Evolutionary conservation across 2,329 filamentous ascomycete species (phyloP), one percentile per base, ranked within the genome.

Genomic region (Cordyceps tenuipes): DNA sequence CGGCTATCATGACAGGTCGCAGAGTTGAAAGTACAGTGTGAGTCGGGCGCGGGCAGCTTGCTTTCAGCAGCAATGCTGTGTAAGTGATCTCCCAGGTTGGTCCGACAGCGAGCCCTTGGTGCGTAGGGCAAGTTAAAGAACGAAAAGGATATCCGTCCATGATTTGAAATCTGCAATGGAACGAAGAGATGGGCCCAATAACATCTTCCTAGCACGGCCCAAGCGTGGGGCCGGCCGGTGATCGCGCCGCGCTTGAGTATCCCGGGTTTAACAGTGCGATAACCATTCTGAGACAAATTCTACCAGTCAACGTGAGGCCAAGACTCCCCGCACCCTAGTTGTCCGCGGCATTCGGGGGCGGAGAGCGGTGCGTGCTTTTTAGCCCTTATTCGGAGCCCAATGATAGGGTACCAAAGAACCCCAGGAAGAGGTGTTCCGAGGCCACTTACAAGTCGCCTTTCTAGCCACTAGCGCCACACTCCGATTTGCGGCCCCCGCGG

Each of bases 221-320:
- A 23, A 19, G 44, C 54, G 54, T 57, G 54, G 54, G 44, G 54
- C 54, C 31, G 44, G 54, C 54, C 31, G 54, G 26, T 21, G 44
- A 39, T 57, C 54, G 44, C 19, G 41, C 43, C 29, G 19, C 43
- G 29, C 44, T 9, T 21, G 36, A 51, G 21, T 23, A 23, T 36
- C 15, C 29, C 19, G 54, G 44, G 19, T 26, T 39, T 26, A 56
- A 23, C 44, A 43, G 41, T 43, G 13, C 19, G 9, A 29, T 31
- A 10, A 8, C 2, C 17, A 44, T 41, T 34, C 29, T n/a, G 43
- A 51, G 6, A 29, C n/a, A 1, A 29, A 26, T 23, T 21, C 39
- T 41, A 21, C 36, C 6, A 43, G 36, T 54, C 36, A 44, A 29
- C 15, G 34, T 10, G 34, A 36, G 34, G 34, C 34, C 44, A 44